phyloP scores from a whole-genome alignment of 371 early-diverging fungal genomes.

The Fennellomyces sp. region DNA sequence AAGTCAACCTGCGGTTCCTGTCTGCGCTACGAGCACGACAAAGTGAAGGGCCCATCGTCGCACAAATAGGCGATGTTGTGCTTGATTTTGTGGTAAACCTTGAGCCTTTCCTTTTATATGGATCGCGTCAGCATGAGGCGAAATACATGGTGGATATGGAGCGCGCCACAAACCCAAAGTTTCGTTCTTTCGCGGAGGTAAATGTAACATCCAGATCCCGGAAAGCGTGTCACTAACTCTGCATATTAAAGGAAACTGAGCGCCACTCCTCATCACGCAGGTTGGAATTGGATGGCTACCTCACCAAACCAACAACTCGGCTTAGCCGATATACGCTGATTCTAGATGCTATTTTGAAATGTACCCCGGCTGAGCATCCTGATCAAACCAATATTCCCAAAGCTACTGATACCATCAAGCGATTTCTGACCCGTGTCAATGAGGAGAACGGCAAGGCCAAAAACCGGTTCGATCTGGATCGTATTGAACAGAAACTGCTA shows the following conservation, averaged over 20 bases:
- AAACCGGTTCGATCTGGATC: slow-evolving; percentile 43
- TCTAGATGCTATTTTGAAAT: slow-evolving; percentile 86
- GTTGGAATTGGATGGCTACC: slow-evolving; percentile 79
- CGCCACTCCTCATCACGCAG: slow-evolving; percentile 61
- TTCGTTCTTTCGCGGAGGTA: slow-evolving; percentile 56
- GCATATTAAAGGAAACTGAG: slow-evolving; percentile 25
- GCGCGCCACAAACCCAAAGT: slow-evolving; percentile 30
- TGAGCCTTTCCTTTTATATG: slow-evolving; percentile 85
- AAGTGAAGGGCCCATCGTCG: slow-evolving; percentile 70
- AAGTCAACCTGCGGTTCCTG: slow-evolving; percentile 71
- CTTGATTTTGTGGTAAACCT: slow-evolving; percentile 70
- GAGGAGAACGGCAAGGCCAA: slow-evolving; percentile 39
- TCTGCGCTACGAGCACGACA: slow-evolving; percentile 74
- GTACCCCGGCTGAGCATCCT: slow-evolving; percentile 71
- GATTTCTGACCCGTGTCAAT: slow-evolving; percentile 64
- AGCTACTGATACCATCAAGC: slow-evolving; percentile 73
- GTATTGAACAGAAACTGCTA: slow-evolving; percentile 41
- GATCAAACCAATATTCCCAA: slow-evolving; percentile 78
- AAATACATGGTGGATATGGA: slow-evolving; percentile 50
- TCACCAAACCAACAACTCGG: slow-evolving; percentile 85
- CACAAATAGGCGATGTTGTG: slow-evolving; percentile 87
- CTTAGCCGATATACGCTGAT: slow-evolving; percentile 88
- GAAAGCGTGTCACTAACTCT: background rate
- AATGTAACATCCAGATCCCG: background rate
- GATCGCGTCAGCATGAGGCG: slow-evolving; percentile 84